Evolutionary conservation across 2,329 filamentous ascomycete species (phyloP).

Genomic region (Knufia fluminis): DNA sequence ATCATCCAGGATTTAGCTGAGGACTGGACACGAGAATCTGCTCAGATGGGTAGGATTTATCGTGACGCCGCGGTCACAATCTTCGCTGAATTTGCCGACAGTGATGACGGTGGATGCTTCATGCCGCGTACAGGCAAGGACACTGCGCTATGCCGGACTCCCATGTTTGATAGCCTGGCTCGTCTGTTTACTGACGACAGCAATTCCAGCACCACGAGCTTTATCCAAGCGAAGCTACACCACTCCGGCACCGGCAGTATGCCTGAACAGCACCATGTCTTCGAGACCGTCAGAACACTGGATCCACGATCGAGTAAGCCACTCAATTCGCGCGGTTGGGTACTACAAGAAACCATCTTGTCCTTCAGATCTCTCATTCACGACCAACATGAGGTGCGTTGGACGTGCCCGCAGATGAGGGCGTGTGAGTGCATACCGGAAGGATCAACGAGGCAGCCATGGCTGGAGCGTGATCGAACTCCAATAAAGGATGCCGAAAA

Average conservation of each 20-base stretch:
- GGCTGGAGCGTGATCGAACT: neutral
- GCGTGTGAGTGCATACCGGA: neutral
- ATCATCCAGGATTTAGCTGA: conserved; percentile 14
- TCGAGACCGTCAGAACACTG: neutral
- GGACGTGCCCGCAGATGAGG: neutral
- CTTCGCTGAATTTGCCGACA: neutral
- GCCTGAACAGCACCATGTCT: neutral
- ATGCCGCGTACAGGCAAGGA: neutral
- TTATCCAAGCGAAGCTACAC: neutral
- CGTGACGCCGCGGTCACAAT: conserved; percentile 5
- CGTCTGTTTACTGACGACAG: neutral
- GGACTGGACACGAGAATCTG: conserved; percentile 13
- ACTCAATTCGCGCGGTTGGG: neutral
- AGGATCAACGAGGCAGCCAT: neutral
- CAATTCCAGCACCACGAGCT: neutral
- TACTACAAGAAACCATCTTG: neutral
- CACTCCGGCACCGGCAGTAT: neutral
- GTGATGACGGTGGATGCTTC: conserved; percentile 5
- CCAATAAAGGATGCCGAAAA: neutral
- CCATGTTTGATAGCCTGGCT: neutral
- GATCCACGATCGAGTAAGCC: neutral
- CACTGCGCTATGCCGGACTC: neutral
- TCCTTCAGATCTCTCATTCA: neutral
- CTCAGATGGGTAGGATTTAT: conserved; percentile 13
- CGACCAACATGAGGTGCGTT: neutral